These are phyloP conservation scores for Tranzscheliella williamsii DNA, from an alignment of 1,284 basidiomycete genomes.

Conservation along the genomic window DNA sequence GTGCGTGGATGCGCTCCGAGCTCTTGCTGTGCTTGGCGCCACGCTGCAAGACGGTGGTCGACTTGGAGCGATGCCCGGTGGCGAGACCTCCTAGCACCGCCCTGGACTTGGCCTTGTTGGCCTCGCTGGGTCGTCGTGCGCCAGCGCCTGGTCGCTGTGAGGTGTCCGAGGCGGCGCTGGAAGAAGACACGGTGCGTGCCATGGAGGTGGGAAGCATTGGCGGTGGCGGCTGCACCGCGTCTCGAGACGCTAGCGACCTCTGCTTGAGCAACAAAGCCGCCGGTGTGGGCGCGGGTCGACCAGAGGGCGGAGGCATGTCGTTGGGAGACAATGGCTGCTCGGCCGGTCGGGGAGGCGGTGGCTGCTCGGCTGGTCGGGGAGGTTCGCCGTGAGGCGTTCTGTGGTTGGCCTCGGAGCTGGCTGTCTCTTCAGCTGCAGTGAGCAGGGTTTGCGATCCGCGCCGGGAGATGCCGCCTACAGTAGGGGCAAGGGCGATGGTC, in stretches of 20 bases:
- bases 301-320: constrained; percentile 33
- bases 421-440: constrained; percentile 4
- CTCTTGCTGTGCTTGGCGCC: constrained; percentile 39
- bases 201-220: constrained; percentile 2
- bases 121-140: constrained; percentile 15
- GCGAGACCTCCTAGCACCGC: constrained; percentile 6
- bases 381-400: no score
- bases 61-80: constrained; percentile 34
- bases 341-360: no score
- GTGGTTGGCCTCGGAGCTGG: background rate
- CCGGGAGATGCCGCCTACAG: constrained; percentile 28
- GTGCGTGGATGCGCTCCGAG: constrained; percentile 19
- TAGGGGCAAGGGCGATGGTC: constrained; percentile 21
- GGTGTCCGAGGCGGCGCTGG: constrained; percentile 29
- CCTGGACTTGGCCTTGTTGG: constrained; percentile 9
- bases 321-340: constrained; percentile 5
- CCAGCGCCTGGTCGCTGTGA: constrained; percentile 17
- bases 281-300: constrained; percentile 17
- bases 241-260: constrained; percentile 1
- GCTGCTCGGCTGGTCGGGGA: no score
- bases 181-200: constrained; percentile 28
- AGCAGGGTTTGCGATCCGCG: constrained; percentile 29
- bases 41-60: constrained; percentile 27
- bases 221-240: background rate
- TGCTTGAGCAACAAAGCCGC: constrained; percentile 28